Conservation (phyloP, 2,329 filamentous ascomycete species). For the Fusarium sp. region DNA sequence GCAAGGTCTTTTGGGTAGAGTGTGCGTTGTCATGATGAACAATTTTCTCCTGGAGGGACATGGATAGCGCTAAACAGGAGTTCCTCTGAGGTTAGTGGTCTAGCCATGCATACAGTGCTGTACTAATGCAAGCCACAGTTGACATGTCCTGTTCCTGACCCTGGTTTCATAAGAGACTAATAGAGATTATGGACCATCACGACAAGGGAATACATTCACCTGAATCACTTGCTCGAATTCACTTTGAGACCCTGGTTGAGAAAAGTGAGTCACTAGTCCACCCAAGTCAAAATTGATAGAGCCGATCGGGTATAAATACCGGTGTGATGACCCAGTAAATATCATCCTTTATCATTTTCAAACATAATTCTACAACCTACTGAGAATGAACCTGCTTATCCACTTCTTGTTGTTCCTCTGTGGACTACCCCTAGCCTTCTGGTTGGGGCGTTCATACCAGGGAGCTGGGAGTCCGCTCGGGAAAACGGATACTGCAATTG, state of each 20-base stretch:
- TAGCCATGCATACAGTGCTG: neutral
- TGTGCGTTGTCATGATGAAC: neutral
- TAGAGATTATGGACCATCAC: neutral
- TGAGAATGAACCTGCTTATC: neutral
- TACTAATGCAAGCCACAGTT: neutral
- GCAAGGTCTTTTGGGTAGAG: neutral
- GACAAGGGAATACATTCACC: neutral
- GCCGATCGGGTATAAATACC: neutral
- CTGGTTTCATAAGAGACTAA: neutral
- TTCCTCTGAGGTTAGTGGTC: fast-evolving
- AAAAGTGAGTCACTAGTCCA: neutral
- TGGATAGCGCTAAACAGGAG: neutral
- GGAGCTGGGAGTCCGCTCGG: neutral
- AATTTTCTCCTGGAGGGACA: neutral
- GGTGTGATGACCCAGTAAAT: neutral
- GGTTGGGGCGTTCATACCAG: neutral
- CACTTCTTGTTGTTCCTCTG: neutral
- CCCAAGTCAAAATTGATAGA: no score
- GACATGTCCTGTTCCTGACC: neutral
- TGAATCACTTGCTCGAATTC: neutral
- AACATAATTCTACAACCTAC: neutral
- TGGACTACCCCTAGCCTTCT: neutral
- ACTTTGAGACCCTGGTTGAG: neutral
- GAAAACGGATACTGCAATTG: neutral
- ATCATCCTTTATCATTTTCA: neutral